A percentile compares a stretch with the other conserved stretches of the same genome.
Evolutionary conservation across 2,329 filamentous ascomycete species (phyloP).

Genomic region (Xylariales sp.): DNA sequence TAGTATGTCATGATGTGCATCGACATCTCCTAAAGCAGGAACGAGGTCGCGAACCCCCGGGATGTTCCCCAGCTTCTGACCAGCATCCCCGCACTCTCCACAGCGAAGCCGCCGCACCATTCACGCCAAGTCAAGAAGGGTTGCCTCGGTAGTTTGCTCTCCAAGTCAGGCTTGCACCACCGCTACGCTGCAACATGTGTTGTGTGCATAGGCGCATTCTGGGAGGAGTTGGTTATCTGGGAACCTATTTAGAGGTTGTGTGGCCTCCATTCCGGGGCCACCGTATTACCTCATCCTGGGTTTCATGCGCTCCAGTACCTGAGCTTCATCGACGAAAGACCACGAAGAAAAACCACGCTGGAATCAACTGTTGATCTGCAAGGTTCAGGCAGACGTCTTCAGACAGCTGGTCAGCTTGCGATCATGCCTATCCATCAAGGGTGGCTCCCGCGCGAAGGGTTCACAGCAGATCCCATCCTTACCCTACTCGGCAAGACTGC

Average conservation of each 20-base stretch:
- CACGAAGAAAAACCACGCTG: no score
- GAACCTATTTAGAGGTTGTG: no score
- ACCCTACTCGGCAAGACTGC: conserved; percentile 54
- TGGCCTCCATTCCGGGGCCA: no score
- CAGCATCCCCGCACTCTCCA: conserved; percentile 4
- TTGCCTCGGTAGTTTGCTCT: background rate
- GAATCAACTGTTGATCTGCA: no score
- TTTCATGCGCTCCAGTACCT: no score
- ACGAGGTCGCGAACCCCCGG: conserved; percentile 1
- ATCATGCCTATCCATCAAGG: conserved; percentile 48
- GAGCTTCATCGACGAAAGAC: no score
- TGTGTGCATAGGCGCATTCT: background rate
- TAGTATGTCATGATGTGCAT: background rate
- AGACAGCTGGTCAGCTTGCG: no score
- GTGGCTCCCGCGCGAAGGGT: conserved; percentile 50
- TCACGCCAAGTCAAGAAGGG: background rate
- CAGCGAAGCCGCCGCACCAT: background rate
- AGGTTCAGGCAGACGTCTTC: no score
- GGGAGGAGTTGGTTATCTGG: no score
- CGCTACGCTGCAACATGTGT: no score
- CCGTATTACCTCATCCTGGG: no score
- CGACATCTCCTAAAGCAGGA: conserved; percentile 4
- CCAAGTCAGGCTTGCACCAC: no score
- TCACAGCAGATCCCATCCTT: conserved; percentile 56
- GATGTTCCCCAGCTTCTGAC: background rate